Evolutionary conservation across 257 asterid genomes (phyloP), one percentile per base, ranked within the genome.

Genomic region (Ligustrum vulgare): DNA sequence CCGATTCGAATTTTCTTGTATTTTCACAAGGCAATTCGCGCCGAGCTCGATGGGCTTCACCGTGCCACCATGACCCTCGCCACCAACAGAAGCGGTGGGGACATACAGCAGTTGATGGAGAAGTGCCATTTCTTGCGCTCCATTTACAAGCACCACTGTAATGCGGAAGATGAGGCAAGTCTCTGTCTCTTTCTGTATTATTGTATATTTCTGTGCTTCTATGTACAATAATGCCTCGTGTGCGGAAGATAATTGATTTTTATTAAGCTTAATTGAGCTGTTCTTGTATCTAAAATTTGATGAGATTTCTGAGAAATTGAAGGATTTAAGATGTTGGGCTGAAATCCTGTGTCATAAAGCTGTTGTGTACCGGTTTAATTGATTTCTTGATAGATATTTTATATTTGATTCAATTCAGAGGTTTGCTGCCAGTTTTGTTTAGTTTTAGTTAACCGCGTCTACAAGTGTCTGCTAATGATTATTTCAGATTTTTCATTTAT

Each of bases 111-210:
- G 78, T 82, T 92, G 86, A 78, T 79, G 71, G 91, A 86, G 72
- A 79, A 90, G 82, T 92, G 91, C 60, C 89, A 85, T 77, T 87
- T 90, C 77, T 77, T 92, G 23, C 83, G 96, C 85, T 90, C 94
- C 72, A 92, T 92, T 81, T 92, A 92, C 70, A 89, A 87, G 74
- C 96, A 92, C 87, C 97, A 92, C 81, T 92, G 97, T 88, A 92
- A 92, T 85, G 97, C 97, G 63, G 97, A 92, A 79, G 97, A 92
- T 72, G 97, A 92, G 97, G 97, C 67, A 23, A 60, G 67, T 34
- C 8, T 60, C 6, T 60, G 67, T 60, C 67, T 60, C 67, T 60
- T 5, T 60, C 33, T 60, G 67, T 10, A 23, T 22, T 60, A 22
- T 23, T 23, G 67, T 25, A 23, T 22, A 8, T 60, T 23, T 86